phyloP scores from a whole-genome alignment of 352 stramenopile genomes.

The Phytopythium vexans region DNA sequence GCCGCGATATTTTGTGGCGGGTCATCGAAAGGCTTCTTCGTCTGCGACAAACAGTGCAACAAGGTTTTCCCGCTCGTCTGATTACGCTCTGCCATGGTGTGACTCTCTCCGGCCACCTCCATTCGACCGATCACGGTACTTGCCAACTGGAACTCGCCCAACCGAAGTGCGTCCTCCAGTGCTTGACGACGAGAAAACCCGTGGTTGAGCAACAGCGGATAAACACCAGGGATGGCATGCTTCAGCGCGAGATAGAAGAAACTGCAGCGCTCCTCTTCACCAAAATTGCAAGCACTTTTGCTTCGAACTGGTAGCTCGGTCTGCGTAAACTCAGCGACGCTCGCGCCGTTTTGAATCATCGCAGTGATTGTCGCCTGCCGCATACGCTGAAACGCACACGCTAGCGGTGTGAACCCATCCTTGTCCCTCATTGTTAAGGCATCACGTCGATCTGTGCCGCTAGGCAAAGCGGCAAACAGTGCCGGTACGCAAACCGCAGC shows the following conservation, averaged over 20 bases:
- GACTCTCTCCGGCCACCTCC: too few species aligned
- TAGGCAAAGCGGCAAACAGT: constrained; percentile 33
- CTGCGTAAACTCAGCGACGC: too few species aligned
- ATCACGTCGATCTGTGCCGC: constrained; percentile 12
- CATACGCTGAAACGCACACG: constrained; percentile 43
- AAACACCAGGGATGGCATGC: constrained; percentile 61
- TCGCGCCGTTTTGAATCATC: constrained; percentile 42
- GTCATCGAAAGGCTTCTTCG: constrained; percentile 48
- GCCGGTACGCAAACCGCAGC: constrained; percentile 67
- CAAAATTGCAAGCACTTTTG: constrained; percentile 14
- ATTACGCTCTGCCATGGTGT: too few species aligned
- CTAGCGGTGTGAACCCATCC: constrained; percentile 51
- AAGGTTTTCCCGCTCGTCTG: constrained; percentile 32
- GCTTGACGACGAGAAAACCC: constrained; percentile 70
- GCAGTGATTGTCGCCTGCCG: constrained; percentile 72
- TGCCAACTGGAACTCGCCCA: constrained; percentile 62
- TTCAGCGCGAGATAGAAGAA: constrained; percentile 77
- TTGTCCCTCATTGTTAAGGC: constrained; percentile 35
- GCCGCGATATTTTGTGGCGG: constrained; percentile 54
- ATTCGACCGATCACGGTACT: constrained; percentile 45
- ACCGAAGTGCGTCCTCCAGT: constrained; percentile 62
- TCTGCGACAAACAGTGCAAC: constrained; percentile 55
- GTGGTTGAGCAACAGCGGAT: constrained; percentile 62
- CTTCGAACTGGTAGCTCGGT: too few species aligned
- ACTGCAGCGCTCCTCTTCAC: constrained; percentile 25